Conservation (phyloP, 2,329 filamentous ascomycete genomes). For the Pestalotiopsis sp. region DNA sequence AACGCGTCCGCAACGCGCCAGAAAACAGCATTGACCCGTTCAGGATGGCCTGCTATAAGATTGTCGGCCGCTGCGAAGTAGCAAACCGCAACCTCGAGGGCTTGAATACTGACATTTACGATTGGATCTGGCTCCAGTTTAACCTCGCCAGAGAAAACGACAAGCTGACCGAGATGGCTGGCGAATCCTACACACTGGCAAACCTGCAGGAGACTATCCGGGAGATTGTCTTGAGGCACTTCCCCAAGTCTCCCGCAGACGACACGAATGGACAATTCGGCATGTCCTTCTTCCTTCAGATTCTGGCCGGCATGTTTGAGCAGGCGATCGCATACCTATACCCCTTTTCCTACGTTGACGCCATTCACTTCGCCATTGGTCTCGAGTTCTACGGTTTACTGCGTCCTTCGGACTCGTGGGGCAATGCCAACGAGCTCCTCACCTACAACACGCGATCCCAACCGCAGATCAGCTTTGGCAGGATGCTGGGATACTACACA, state of each 20-base stretch:
- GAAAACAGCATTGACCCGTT: constrained; percentile 92
- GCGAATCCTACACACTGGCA: constrained; percentile 65
- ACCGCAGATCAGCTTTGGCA: constrained; percentile 90
- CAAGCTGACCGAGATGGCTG: constrained; percentile 64
- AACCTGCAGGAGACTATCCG: constrained; percentile 79
- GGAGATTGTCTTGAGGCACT: constrained; percentile 90
- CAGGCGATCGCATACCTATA: constrained; percentile 91
- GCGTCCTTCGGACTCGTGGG: constrained; percentile 80
- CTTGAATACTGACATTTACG: constrained; percentile 66
- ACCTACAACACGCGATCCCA: constrained; percentile 68
- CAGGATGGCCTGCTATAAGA: constrained; percentile 96
- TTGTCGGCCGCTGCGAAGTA: constrained; percentile 80
- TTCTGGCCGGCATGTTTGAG: constrained; percentile 91
- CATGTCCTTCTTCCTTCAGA: constrained; percentile 91
- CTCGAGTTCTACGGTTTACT: constrained; percentile 88
- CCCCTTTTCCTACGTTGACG: constrained; percentile 87
- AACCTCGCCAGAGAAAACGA: constrained; percentile 70
- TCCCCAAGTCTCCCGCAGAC: constrained; percentile 79
- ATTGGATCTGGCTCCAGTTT: constrained; percentile 75
- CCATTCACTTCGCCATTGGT: constrained; percentile 91
- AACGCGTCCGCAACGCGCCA: constrained; percentile 80
- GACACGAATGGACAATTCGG: constrained; percentile 76
- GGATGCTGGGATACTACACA: constrained; percentile 93
- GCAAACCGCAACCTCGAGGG: constrained; percentile 66
- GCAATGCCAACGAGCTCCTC: constrained; percentile 71